A percentile compares a stretch with the other conserved stretches of the same genome.
phyloP scores from a whole-genome alignment of 345 rosid species.

The Garcia nutans region DNA sequence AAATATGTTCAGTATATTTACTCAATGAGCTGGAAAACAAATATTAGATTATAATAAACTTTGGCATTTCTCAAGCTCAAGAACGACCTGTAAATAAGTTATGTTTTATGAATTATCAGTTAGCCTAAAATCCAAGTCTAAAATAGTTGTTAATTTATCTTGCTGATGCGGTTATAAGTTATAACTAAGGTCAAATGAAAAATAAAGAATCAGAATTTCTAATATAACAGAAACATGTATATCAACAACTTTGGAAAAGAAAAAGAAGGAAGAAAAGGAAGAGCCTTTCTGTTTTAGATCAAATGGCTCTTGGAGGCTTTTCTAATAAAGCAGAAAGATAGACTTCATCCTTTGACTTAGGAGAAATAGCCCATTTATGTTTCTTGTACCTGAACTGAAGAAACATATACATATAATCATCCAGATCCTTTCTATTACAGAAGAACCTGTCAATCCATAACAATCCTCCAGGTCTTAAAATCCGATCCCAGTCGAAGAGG shows the following conservation, averaged over 20 bases:
- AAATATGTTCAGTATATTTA: too few relatives aligned
- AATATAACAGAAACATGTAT: background rate
- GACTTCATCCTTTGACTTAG: conserved; percentile 64
- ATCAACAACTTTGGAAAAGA: background rate
- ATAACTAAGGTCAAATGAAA: too few relatives aligned
- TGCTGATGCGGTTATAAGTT: too few relatives aligned
- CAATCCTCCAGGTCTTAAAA: conserved; percentile 81
- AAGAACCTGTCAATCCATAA: conserved; percentile 85
- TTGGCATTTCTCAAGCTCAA: too few relatives aligned
- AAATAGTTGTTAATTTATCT: too few relatives aligned
- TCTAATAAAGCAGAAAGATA: conserved; percentile 81
- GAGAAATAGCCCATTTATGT: conserved; percentile 70
- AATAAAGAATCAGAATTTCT: background rate
- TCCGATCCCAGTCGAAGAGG: conserved; percentile 81
- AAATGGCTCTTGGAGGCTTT: conserved; percentile 83
- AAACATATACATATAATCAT: conserved; percentile 91
- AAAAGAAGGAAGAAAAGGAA: background rate
- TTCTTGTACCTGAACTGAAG: conserved; percentile 86
- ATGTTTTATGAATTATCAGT: too few relatives aligned
- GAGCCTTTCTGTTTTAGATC: conserved; percentile 7
- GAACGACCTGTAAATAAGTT: too few relatives aligned
- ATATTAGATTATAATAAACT: too few relatives aligned
- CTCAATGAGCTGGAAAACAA: too few relatives aligned
- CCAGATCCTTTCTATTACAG: conserved; percentile 64
- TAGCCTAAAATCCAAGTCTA: too few relatives aligned